Conservation (phyloP, 257 asterid species). For the Avicennia marina region DNA sequence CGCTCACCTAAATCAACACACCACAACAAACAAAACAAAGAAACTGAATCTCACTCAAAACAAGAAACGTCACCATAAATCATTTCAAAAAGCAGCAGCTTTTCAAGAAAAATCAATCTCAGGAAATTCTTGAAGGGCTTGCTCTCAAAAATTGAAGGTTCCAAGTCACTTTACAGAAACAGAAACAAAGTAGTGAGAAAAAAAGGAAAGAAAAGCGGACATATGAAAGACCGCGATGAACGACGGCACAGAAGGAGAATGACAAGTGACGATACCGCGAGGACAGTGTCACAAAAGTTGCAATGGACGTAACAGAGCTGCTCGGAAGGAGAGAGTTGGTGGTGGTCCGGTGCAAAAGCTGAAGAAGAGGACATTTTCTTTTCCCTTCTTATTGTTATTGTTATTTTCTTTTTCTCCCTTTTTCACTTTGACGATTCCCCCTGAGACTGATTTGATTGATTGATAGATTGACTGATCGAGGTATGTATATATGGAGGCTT, state of each 20-base stretch:
- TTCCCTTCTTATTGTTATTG: not conserved
- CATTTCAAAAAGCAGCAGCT: too few species aligned
- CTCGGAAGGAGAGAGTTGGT: conserved; percentile 63
- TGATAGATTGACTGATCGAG: conserved; percentile 73
- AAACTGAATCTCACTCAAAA: not conserved
- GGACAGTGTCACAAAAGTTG: conserved; percentile 88
- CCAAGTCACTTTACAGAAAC: too few species aligned
- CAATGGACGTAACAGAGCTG: conserved; percentile 96
- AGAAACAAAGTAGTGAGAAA: too few species aligned
- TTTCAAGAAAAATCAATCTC: too few species aligned
- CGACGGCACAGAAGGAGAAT: too few species aligned
- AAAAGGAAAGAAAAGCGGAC: too few species aligned
- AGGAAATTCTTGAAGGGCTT: too few species aligned
- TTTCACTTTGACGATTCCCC: conserved; percentile 20
- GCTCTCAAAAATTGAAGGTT: too few species aligned
- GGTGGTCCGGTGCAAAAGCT: conserved; percentile 74
- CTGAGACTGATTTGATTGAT: conserved; percentile 72
- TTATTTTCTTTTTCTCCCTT: too few species aligned
- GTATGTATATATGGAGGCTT: conserved; percentile 29
- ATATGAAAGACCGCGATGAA: too few species aligned
- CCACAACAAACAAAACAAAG: not conserved
- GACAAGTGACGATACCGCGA: conserved; percentile 51
- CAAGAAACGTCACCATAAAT: too few species aligned
- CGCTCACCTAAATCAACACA: conserved; percentile 56
- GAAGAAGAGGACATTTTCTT: conserved; percentile 79